Percentiles rank a stretch among this genome's conserved stretches.
Evolutionary conservation across 2,329 filamentous ascomycete species (phyloP).

Genomic region (Cladosporium sp.): DNA sequence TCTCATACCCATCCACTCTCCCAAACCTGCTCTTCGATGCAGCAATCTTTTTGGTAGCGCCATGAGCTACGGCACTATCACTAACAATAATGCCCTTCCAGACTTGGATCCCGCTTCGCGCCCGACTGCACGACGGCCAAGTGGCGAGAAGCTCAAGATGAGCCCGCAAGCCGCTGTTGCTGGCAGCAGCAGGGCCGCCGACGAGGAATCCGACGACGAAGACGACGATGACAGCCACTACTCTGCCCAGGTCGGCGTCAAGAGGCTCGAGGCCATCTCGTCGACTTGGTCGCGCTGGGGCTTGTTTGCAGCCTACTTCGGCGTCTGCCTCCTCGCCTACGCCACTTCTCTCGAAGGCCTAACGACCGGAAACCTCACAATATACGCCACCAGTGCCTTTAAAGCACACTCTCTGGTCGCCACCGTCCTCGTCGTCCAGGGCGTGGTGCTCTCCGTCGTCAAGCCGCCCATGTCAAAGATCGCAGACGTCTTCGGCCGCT

Average conservation of each 20-base stretch:
- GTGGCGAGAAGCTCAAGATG: slow-evolving; percentile 13
- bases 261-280: slow-evolving; percentile 46
- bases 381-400: slow-evolving; percentile 65
- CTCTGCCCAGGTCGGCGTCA: slow-evolving; percentile 45
- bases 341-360: slow-evolving; percentile 64
- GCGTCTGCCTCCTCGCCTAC: slow-evolving; percentile 49
- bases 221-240: slow-evolving; percentile 10
- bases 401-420: slow-evolving; percentile 61
- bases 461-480: slow-evolving; percentile 60
- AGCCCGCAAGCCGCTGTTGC: slow-evolving; percentile 6
- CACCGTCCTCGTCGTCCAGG: slow-evolving; percentile 60
- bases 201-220: not conserved
- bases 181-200: not conserved
- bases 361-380: slow-evolving; percentile 56
- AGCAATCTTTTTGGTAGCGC: slow-evolving; percentile 7
- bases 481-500: slow-evolving; percentile 59
- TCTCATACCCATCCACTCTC: too few species aligned
- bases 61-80: slow-evolving; percentile 15
- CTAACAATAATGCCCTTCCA: slow-evolving; percentile 9
- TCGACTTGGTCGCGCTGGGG: slow-evolving; percentile 46
- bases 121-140: slow-evolving; percentile 6
- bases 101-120: slow-evolving; percentile 10
- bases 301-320: slow-evolving; percentile 45
- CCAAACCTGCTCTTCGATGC: not conserved
- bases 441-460: slow-evolving; percentile 59